Base-by-base conservation (phyloP, 495 filamentous ascomycete species). In the Aspergillus bertholletiae region DNA sequence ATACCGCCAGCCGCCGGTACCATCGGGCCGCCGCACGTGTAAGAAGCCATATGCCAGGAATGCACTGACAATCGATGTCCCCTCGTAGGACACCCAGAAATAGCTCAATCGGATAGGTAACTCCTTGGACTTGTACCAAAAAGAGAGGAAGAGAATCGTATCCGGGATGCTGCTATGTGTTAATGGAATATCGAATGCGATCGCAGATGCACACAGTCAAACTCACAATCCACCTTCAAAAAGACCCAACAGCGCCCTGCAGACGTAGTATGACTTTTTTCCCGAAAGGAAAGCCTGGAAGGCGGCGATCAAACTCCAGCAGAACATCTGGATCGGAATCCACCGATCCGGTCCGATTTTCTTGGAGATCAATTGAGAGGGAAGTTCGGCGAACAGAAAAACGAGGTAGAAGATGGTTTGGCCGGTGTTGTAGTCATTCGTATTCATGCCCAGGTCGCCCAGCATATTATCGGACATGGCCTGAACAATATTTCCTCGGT, bases 271-370 rank as follows among this genome's bases (percentile, higher is more conserved):
- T 0, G 83, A 81, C 0, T 65, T 59, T n/a, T 77, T 73, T 1
- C 83, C 82, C 32, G 66, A 76, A 7, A 95, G 62, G 53, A 84
- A 84, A 11, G 87, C 83, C 67, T 93, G 88, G 39, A 74, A 78
- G 21, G 75, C 71, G 0, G 88, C 88, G 28, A 92, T 82, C 8
- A 91, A 56, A 61, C 84, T 88, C 88, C 90, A 95, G 4, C 79
- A 75, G 1, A 90, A 72, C 81, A 93, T 93, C 60, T 93, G 89
- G 24, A 86, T 71, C 0, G 90, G 89, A 49, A 96, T 92, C 88
- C 90, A 95, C 27, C 82, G 79, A 65, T 95, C 90, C 0, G 90
- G 89, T 0, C 91, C 91, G 22, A 93, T 54, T 65, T 78, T 80
- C 63, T 93, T 92, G 22, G 79, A 83, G 22, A 91, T 66, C 0